phyloP scores from a whole-genome alignment of 1,284 basidiomycete genomes.

The Anthracocystis panici-leucophaei region DNA sequence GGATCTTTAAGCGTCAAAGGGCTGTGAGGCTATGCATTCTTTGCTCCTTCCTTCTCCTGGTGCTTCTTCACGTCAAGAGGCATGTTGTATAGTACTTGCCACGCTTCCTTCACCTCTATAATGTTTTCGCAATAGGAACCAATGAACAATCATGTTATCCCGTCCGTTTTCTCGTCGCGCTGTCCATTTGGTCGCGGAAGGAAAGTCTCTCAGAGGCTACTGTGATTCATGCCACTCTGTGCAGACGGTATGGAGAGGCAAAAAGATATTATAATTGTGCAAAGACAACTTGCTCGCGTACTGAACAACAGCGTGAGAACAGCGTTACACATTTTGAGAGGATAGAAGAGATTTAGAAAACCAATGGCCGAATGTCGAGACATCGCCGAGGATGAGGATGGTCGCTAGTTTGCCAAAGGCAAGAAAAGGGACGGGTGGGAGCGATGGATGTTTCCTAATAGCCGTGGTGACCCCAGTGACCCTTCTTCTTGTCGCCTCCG shows the following conservation, averaged over 20 bases:
- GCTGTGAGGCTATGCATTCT: not conserved
- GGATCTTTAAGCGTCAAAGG: not conserved
- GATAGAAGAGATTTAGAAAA: not conserved
- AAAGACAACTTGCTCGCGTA: not conserved
- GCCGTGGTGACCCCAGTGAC: slow-evolving; percentile 20
- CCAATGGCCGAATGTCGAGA: not conserved
- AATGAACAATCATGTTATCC: slow-evolving; percentile 19
- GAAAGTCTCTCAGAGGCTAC: not conserved
- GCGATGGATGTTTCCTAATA: slow-evolving; percentile 2
- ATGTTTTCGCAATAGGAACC: slow-evolving; percentile 10
- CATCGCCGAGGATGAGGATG: not conserved
- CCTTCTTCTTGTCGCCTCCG: slow-evolving; percentile 1
- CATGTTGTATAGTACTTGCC: slow-evolving; percentile 6
- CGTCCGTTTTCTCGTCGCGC: not conserved
- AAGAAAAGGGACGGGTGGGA: not conserved
- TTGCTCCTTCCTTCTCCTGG: not conserved
- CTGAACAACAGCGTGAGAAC: not conserved
- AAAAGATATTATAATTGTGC: not conserved
- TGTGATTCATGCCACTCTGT: not conserved
- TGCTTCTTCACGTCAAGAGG: not conserved
- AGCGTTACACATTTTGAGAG: not conserved
- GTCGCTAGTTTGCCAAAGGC: not conserved
- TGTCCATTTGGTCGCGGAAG: not conserved
- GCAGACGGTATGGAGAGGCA: not conserved
- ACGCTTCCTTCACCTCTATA: slow-evolving; percentile 4